A percentile compares a stretch with the other conserved stretches of the same genome.
phyloP scores from a whole-genome alignment of 2,329 filamentous ascomycete genomes.

The Nannizziopsis barbatae region DNA sequence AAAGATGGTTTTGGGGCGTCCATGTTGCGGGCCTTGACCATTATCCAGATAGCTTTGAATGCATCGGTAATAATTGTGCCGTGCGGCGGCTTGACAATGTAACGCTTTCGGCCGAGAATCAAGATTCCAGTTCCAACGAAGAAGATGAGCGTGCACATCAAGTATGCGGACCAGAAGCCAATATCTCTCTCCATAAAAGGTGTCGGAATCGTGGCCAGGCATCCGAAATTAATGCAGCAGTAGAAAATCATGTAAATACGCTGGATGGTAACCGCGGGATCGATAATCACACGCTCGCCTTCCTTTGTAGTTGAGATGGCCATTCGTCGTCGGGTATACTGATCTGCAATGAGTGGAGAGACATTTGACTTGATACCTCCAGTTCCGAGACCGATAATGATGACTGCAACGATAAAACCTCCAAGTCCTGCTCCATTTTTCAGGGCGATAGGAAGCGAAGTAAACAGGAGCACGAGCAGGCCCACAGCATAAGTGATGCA shows the following conservation, averaged over 20 bases:
- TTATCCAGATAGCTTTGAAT: slow-evolving; percentile 50
- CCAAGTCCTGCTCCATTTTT: slow-evolving; percentile 40
- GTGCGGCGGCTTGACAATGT: slow-evolving; percentile 42
- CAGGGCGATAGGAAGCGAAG: slow-evolving; percentile 43
- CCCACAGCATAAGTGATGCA: slow-evolving; percentile 48
- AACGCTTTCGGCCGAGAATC: slow-evolving; percentile 34
- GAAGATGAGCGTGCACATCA: slow-evolving; percentile 53
- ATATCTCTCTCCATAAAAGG: slow-evolving; percentile 55
- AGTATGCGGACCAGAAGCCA: slow-evolving; percentile 55
- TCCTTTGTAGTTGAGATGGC: slow-evolving; percentile 33
- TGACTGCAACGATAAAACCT: slow-evolving; percentile 44
- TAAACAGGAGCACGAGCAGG: slow-evolving; percentile 43
- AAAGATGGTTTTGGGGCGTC: slow-evolving; percentile 57
- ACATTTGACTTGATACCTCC: slow-evolving; percentile 58
- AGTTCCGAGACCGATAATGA: slow-evolving; percentile 55
- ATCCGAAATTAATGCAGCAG: slow-evolving; percentile 59
- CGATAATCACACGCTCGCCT: slow-evolving; percentile 50
- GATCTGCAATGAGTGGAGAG: slow-evolving; percentile 50
- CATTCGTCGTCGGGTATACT: slow-evolving; percentile 49
- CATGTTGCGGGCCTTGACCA: slow-evolving; percentile 41
- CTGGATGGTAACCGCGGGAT: slow-evolving; percentile 54
- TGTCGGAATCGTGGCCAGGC: slow-evolving; percentile 54
- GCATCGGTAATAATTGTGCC: slow-evolving; percentile 55
- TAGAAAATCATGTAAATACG: slow-evolving; percentile 66
- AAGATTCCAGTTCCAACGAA: slow-evolving; percentile 49